phyloP scores from a whole-genome alignment of 2,329 filamentous ascomycete species.

The Fusarium xyrophilum region DNA sequence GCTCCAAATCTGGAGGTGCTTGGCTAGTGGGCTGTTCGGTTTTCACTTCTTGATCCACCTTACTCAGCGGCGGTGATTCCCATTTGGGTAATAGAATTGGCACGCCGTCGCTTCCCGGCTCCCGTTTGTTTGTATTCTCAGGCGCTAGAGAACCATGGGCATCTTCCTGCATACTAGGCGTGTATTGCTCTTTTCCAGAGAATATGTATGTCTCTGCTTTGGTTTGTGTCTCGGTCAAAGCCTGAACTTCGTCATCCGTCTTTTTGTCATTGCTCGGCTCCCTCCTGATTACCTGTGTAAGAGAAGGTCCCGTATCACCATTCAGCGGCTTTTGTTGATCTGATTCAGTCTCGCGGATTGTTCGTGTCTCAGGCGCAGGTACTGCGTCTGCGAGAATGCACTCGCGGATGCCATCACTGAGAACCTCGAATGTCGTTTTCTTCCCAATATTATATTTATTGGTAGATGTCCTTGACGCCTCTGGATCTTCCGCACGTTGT shows the following conservation, averaged over 20 bases:
- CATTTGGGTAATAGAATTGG: neutral
- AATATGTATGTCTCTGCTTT: neutral
- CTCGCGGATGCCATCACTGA: neutral
- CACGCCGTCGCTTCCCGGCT: neutral
- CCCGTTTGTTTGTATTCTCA: neutral
- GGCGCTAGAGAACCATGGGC: neutral
- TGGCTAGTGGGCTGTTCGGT: neutral
- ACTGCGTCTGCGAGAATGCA: neutral
- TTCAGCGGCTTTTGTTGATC: slow-evolving; percentile 12
- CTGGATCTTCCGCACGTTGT: neutral
- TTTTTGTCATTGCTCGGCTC: neutral
- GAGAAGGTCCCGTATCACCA: neutral
- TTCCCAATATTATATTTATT: neutral
- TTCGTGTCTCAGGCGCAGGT: neutral
- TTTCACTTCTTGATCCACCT: neutral
- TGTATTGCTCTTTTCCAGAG: neutral
- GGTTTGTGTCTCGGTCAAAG: neutral
- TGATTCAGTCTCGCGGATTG: neutral
- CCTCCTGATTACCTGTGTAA: neutral
- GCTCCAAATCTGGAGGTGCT: neutral
- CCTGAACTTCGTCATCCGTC: neutral
- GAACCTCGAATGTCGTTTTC: neutral
- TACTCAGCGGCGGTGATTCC: neutral
- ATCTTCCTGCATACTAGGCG: neutral
- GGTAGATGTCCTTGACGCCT: neutral